Percentiles rank a stretch among this genome's conserved stretches.
Conservation (phyloP, 768 basidiomycete genomes). For the Trametes elegans region DNA sequence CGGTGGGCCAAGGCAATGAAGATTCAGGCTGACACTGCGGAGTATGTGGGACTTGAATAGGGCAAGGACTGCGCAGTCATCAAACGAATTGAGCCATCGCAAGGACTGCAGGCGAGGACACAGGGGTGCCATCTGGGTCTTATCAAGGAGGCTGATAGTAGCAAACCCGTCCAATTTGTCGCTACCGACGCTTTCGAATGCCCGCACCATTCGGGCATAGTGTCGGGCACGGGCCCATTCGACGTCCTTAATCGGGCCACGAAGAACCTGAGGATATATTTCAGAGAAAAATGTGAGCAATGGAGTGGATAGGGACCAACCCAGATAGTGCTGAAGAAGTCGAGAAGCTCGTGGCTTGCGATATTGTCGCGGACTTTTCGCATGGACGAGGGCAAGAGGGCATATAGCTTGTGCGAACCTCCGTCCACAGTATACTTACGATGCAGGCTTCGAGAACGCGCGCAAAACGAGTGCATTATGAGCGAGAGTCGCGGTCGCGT, state of each 20-base stretch:
- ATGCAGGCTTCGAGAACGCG: conserved; percentile 1
- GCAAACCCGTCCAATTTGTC: background rate
- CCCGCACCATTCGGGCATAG: background rate
- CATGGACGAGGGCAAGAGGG: background rate
- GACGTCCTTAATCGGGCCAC: background rate
- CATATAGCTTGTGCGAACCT: background rate
- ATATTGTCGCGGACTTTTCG: background rate
- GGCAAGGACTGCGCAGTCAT: background rate
- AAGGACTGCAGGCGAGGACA: background rate
- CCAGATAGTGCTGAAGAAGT: too few species aligned
- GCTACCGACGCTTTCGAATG: background rate
- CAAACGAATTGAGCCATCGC: background rate
- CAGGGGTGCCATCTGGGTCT: background rate
- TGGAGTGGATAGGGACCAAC: too few species aligned
- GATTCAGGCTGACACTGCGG: background rate
- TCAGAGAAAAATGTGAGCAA: too few species aligned
- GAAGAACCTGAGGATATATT: background rate
- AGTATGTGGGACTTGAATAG: conserved; percentile 8
- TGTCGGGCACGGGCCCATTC: background rate
- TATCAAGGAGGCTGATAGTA: background rate
- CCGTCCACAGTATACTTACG: background rate
- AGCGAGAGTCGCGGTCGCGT: background rate
- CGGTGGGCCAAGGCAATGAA: background rate
- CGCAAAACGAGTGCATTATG: background rate
- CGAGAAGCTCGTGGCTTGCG: too few species aligned